Base-by-base conservation (phyloP, 306 rosid genomes). In the Citrullus amarus region DNA sequence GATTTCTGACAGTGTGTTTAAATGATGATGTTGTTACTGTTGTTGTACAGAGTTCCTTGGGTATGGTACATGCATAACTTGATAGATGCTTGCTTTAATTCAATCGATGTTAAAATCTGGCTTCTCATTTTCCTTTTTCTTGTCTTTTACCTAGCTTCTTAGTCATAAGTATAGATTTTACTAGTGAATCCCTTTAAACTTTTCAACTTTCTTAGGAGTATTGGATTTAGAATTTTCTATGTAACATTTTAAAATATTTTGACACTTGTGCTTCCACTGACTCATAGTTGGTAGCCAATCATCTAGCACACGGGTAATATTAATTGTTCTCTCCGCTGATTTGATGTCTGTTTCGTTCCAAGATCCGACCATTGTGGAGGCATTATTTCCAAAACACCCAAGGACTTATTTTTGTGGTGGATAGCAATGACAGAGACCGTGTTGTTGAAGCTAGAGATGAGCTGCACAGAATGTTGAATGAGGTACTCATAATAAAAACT, bases 361-460 rank as follows among this genome's bases (percentile, higher is more conserved):
- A 85, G 91, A 88, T 83, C 67, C 87, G 89, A 70, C 90, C 91
- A 53, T 78, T 90, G 73, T 90, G 93, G 91, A 90, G 91, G 77
- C 91, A 90, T 82, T 90, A 90, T 86, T 88, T 90, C 86, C 91
- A 88, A 79, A 90, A 90, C 80, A 88, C 93, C 66, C 93, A 88
- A 82, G 93, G 93, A 30, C 90, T 90, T 79, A 88, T 90, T 77
- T 88, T 90, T 83, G 93, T 90, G 79, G 85, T 90, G 57, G 93
- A 90, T 79, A 90, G 93, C 88, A 90, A 90, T 79, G 93, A 90
- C 70, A 79, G 91, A 48, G 91, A 90, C 78, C 93, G 93, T 80
- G 91, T 82, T 73, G 88, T 85, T 77, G 93, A 90, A 87, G 90
- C 93, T 80, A 88, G 86, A 69, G 91, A 90, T 63, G 91, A 90